phyloP scores from a whole-genome alignment of 768 basidiomycete genomes.

The Mycena epipterygia region DNA sequence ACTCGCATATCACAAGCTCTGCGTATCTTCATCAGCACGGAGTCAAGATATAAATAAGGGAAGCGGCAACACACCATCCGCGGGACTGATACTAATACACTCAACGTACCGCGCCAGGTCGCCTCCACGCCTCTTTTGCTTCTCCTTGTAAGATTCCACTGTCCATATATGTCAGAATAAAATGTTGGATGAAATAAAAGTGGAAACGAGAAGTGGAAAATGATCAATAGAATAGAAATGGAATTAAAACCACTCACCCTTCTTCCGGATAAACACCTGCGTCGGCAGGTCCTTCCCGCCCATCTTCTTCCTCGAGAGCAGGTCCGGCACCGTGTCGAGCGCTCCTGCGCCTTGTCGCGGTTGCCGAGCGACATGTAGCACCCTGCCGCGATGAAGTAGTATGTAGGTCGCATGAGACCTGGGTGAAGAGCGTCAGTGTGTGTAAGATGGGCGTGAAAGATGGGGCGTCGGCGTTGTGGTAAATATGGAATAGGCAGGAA shows the following conservation, averaged over 20 bases:
- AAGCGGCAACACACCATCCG: slow-evolving; percentile 67
- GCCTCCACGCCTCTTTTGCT: slow-evolving; percentile 69
- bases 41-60: background rate
- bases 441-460: background rate
- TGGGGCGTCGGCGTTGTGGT: too few species aligned
- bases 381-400: slow-evolving; percentile 83
- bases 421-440: background rate
- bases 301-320: slow-evolving; percentile 69
- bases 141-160: slow-evolving; percentile 85
- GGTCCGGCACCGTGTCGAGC: slow-evolving; percentile 70
- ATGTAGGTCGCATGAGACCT: slow-evolving; percentile 88
- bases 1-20: slow-evolving; percentile 81
- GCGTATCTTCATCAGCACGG: background rate
- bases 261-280: slow-evolving; percentile 84
- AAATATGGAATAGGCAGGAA: too few species aligned
- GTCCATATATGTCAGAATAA: background rate
- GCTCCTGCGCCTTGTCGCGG: slow-evolving; percentile 66
- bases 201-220: background rate
- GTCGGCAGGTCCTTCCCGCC: slow-evolving; percentile 80
- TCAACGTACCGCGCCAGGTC: slow-evolving; percentile 65
- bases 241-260: slow-evolving; percentile 62
- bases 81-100: too few species aligned
- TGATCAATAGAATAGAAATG: background rate
- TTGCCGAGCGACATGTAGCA: slow-evolving; percentile 74
- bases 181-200: too few species aligned